Conservation (phyloP, 306 rosid species). For the Prunus mira region DNA sequence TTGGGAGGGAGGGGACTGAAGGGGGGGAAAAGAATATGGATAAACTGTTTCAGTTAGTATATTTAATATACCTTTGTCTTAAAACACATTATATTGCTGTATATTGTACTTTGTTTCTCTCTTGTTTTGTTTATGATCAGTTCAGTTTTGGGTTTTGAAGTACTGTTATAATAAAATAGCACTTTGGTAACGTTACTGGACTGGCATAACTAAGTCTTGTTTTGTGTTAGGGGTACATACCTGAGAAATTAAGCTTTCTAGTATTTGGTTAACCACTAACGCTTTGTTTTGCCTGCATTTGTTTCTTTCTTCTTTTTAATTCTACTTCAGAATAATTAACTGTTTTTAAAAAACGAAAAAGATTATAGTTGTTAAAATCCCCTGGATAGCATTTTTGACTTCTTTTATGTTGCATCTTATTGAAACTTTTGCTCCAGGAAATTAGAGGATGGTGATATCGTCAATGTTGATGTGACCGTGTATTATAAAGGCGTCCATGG, state of each 20-base stretch:
- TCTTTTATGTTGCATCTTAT: neutral
- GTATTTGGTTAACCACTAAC: neutral
- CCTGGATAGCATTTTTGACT: neutral
- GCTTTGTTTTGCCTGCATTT: neutral
- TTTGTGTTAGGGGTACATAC: neutral
- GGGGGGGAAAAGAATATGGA: neutral
- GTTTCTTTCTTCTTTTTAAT: neutral
- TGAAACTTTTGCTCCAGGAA: conserved; percentile 51
- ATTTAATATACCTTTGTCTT: neutral
- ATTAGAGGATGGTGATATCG: conserved; percentile 94
- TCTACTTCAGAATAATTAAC: neutral
- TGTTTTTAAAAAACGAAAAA: too few species aligned
- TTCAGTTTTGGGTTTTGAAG: conserved; percentile 2
- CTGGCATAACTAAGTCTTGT: neutral
- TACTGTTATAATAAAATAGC: neutral
- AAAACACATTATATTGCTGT: neutral
- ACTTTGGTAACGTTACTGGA: neutral
- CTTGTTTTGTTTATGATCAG: neutral
- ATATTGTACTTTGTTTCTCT: neutral
- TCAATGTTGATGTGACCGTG: conserved; percentile 83
- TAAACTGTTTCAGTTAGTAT: neutral
- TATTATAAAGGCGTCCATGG: conserved; percentile 92
- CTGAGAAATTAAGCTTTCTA: neutral
- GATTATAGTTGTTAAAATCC: neutral
- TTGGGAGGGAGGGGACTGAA: neutral